Conservation (phyloP, 345 rosid genomes). For the Heritiera fomes region DNA sequence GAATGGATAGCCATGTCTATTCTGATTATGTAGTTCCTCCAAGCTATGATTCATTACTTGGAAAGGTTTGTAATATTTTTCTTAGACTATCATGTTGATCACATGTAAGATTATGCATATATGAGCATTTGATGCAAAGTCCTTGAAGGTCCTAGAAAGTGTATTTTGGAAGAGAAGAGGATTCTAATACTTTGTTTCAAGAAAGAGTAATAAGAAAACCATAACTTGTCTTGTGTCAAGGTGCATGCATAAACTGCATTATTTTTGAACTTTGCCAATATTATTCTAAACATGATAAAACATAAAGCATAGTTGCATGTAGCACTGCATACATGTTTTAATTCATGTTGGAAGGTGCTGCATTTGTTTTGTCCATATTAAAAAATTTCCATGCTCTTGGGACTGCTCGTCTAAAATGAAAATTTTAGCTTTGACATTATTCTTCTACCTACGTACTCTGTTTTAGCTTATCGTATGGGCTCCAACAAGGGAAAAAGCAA, state of each 20-base stretch:
- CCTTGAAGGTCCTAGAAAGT: not conserved
- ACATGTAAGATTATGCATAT: not conserved
- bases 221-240: conserved; percentile 3
- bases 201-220: not conserved
- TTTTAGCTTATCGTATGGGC: conserved; percentile 96
- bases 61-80: conserved; percentile 64
- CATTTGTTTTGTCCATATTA: not conserved
- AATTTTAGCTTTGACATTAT: conserved; percentile 14
- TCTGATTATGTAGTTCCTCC: conserved; percentile 98
- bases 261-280: conserved; percentile 8
- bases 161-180: not conserved
- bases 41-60: conserved; percentile 95
- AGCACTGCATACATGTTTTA: not conserved
- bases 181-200: not conserved
- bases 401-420: not conserved
- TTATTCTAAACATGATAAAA: not conserved
- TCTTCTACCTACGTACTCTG: conserved; percentile 23
- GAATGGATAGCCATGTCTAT: conserved; percentile 99
- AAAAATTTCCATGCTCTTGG: conserved; percentile 5
- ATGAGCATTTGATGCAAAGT: not conserved
- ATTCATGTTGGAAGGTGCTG: not conserved
- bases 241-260: not conserved
- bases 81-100: not conserved
- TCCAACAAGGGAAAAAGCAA: conserved; percentile 97
- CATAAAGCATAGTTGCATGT: not conserved